Conservation (phyloP, 495 filamentous ascomycete species). For the Delitschia confertaspora region DNA sequence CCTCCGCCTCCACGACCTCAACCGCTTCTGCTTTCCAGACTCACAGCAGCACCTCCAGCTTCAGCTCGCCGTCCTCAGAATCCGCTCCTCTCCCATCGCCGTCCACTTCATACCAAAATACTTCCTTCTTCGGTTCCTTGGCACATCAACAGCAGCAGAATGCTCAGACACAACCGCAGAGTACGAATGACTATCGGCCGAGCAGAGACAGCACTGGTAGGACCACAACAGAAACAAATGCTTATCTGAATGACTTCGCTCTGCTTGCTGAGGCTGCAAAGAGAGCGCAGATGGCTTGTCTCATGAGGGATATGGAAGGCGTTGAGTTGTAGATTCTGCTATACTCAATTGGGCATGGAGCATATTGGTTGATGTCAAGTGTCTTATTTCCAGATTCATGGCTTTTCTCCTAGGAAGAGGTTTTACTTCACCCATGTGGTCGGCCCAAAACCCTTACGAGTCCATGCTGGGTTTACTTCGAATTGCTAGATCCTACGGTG, state of each 20-base stretch:
- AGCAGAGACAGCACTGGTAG: constrained; percentile 16
- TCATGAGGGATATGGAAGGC: constrained; percentile 76
- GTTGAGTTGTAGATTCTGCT: constrained; percentile 43
- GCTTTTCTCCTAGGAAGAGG: too few species aligned
- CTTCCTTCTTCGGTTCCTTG: constrained; percentile 24
- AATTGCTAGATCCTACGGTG: too few species aligned
- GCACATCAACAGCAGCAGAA: constrained; percentile 18
- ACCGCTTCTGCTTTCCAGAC: constrained; percentile 29
- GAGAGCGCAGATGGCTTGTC: constrained; percentile 75
- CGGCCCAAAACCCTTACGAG: too few species aligned
- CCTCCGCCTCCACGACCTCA: constrained; percentile 5
- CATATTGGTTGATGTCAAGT: too few species aligned
- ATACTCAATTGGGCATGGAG: not conserved
- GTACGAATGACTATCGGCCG: constrained; percentile 12
- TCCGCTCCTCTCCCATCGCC: constrained; percentile 33
- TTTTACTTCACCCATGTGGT: too few species aligned
- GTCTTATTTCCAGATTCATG: too few species aligned
- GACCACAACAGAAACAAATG: constrained; percentile 45
- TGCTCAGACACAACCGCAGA: constrained; percentile 3
- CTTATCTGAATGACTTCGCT: constrained; percentile 67
- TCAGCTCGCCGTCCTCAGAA: constrained; percentile 20
- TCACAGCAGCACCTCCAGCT: constrained; percentile 30
- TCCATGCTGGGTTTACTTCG: too few species aligned
- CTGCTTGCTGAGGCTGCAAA: constrained; percentile 93
- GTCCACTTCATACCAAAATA: constrained; percentile 22